phyloP scores from a whole-genome alignment of 225 moss, liverwort and hornwort genomes.

The Pseudoscleropodium purum region DNA sequence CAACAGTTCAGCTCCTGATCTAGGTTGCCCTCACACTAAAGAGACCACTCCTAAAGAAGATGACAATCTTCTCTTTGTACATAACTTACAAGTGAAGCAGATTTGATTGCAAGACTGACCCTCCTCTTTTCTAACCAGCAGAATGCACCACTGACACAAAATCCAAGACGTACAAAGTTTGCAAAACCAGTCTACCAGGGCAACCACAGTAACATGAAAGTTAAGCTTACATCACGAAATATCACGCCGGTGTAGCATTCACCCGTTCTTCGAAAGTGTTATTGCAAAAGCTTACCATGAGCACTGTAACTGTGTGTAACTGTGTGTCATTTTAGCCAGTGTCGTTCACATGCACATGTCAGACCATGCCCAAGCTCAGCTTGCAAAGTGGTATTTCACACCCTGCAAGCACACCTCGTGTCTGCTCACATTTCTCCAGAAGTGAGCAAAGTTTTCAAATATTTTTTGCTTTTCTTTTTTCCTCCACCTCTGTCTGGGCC shows the following conservation, averaged over 20 bases:
- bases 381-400: background rate
- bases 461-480: background rate
- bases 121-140: background rate
- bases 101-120: background rate
- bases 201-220: background rate
- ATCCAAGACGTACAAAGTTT: no score
- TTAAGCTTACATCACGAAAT: background rate
- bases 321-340: constrained; percentile 9
- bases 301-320: background rate
- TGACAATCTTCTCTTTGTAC: background rate
- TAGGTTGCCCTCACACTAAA: background rate
- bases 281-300: background rate
- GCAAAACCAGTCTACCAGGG: background rate
- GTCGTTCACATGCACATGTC: constrained; percentile 14
- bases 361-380: background rate
- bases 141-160: background rate
- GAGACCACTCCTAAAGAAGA: background rate
- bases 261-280: background rate
- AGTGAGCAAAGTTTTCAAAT: background rate
- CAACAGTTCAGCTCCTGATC: background rate
- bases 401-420: background rate
- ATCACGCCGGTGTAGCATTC: background rate
- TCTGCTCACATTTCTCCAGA: background rate
- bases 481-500: background rate
- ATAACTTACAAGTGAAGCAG: background rate